Conservation (phyloP, 331 rosid genomes). For the Quercus lobata region DNA sequence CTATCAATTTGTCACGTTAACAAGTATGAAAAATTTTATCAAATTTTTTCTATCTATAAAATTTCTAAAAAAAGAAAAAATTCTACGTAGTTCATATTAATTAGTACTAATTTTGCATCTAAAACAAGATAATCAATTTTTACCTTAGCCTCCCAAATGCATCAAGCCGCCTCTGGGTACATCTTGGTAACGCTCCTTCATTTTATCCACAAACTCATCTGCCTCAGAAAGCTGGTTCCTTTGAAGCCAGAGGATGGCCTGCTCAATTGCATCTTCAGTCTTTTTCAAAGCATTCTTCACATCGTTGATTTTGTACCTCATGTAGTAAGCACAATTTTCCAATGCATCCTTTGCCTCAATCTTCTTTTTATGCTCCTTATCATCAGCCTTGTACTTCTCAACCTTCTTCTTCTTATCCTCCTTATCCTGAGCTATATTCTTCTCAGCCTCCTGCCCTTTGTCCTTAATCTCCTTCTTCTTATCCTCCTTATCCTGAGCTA, state of each 20-base stretch:
- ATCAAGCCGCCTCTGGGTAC: slow-evolving; percentile 16
- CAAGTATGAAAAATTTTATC: too few species aligned
- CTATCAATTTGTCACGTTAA: too few species aligned
- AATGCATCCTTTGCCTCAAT: slow-evolving; percentile 60
- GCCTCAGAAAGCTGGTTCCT: not conserved
- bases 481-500: too few species aligned
- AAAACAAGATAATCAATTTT: too few species aligned
- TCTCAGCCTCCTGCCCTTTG: too few species aligned
- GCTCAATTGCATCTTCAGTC: not conserved
- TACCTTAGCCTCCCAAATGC: too few species aligned
- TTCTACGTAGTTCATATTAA: too few species aligned
- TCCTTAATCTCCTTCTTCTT: too few species aligned
- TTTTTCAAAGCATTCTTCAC: not conserved
- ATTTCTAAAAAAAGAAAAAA: too few species aligned
- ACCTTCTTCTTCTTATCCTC: slow-evolving; percentile 25
- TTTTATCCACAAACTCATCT: not conserved
- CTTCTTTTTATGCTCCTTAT: slow-evolving; percentile 66
- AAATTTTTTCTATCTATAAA: too few species aligned
- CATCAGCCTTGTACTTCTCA: slow-evolving; percentile 60
- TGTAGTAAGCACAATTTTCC: slow-evolving; percentile 25
- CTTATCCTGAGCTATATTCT: too few species aligned
- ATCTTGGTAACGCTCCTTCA: slow-evolving; percentile 39
- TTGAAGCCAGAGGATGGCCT: not conserved
- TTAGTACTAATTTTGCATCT: too few species aligned
- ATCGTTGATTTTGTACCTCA: not conserved